These are phyloP conservation scores for Podospora didyma DNA, from an alignment of 495 filamentous ascomycete genomes.

Conservation along the genomic window DNA sequence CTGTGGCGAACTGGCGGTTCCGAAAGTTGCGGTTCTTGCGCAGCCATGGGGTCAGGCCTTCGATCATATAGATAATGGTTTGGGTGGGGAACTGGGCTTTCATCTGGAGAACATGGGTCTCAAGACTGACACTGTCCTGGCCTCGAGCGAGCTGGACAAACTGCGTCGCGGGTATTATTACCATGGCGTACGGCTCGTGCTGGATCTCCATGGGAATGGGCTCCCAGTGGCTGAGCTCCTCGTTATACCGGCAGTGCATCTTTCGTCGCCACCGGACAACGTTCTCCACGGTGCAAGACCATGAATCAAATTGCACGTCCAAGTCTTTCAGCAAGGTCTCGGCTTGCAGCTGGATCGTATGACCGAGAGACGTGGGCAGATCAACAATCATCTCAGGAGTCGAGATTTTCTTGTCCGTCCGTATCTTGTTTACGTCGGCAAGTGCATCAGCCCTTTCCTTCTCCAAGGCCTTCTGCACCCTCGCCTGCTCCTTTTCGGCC, in stretches of 20 bases:
- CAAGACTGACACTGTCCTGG: constrained; percentile 42
- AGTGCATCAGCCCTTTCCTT: constrained; percentile 67
- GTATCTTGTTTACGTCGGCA: constrained; percentile 69
- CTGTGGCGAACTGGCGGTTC: constrained; percentile 63
- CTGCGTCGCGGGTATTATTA: constrained; percentile 60
- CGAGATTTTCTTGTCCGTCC: constrained; percentile 71
- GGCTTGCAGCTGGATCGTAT: constrained; percentile 53
- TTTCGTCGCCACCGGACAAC: constrained; percentile 75
- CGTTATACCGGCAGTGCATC: constrained; percentile 58
- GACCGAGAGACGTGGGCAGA: constrained; percentile 54
- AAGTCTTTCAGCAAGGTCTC: constrained; percentile 49
- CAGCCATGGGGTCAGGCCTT: constrained; percentile 65
- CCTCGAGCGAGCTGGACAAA: constrained; percentile 58
- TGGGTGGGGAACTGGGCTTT: constrained; percentile 49
- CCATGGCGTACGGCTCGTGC: constrained; percentile 64
- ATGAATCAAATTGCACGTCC: constrained; percentile 36
- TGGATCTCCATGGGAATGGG: constrained; percentile 56
- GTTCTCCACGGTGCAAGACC: constrained; percentile 49
- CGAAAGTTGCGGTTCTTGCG: constrained; percentile 64
- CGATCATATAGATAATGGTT: constrained; percentile 70
- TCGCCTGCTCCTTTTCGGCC: constrained; percentile 55
- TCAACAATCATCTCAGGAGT: constrained; percentile 83
- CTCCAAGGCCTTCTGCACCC: constrained; percentile 55
- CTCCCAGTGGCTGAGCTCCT: constrained; percentile 60
- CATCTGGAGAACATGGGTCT: constrained; percentile 55